These are phyloP conservation scores for Dictyostelium intermedium DNA, from an alignment of 78 protist species.

Conservation along the genomic window DNA sequence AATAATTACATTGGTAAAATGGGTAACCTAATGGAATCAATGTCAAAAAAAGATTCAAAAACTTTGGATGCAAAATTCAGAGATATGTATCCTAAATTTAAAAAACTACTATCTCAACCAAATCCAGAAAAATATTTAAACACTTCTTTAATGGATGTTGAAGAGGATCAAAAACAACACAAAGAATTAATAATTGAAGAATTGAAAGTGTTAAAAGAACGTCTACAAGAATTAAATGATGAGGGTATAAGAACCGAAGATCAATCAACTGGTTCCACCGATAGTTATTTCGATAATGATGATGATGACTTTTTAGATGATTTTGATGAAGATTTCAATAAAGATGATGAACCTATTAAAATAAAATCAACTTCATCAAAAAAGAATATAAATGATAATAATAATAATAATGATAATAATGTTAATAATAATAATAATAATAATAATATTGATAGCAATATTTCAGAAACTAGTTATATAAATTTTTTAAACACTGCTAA, in stretches of 20 bases:
- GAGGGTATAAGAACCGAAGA: neutral
- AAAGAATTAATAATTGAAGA: neutral
- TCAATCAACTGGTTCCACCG: neutral
- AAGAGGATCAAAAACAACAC: neutral
- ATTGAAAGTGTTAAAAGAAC: neutral
- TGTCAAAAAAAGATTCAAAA: neutral
- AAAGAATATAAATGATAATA: neutral
- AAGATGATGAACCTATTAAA: neutral
- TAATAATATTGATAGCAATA: neutral
- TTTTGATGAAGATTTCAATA: neutral
- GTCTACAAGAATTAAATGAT: neutral
- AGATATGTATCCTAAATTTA: neutral
- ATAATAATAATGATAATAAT: neutral
- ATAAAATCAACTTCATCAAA: neutral
- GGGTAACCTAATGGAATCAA: neutral
- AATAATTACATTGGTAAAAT: neutral
- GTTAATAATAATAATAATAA: slow-evolving; percentile 7
- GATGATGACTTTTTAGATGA: neutral
- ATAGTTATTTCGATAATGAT: neutral
- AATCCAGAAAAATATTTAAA: slow-evolving; percentile 7
- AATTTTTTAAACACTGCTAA: neutral
- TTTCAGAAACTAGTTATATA: neutral
- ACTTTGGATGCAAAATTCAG: neutral
- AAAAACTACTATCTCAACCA: neutral
- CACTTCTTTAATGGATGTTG: slow-evolving; percentile 11